These are phyloP conservation scores for Whalleya microplaca DNA, from an alignment of 2,329 filamentous ascomycete species.

Conservation along the genomic window DNA sequence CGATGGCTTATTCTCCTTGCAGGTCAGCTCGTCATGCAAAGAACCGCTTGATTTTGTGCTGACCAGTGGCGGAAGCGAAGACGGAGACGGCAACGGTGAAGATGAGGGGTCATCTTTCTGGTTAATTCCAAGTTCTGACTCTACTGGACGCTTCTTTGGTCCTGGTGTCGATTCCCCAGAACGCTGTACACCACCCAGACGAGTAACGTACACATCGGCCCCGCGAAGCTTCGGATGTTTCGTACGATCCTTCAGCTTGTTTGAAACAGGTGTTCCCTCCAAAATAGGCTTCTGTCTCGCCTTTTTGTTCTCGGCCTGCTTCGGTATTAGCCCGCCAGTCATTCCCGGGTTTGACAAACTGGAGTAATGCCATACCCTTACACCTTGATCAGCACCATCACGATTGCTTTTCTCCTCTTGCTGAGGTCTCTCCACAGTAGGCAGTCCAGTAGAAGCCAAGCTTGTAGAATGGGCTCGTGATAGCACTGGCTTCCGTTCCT, in stretches of 20 bases:
- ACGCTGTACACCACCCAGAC: conserved; percentile 38
- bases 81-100: conserved; percentile 1
- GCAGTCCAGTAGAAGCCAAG: background rate
- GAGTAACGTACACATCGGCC: conserved; percentile 55
- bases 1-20: conserved; percentile 13
- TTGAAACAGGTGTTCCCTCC: conserved; percentile 7
- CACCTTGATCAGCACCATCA: background rate
- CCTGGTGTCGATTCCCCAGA: background rate
- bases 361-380: background rate
- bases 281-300: conserved; percentile 1
- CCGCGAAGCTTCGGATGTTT: conserved; percentile 51
- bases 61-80: background rate
- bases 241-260: conserved; percentile 41
- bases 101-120: background rate
- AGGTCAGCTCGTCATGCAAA: conserved; percentile 51
- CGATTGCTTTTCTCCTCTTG: conserved; percentile 26
- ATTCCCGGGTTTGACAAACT: background rate
- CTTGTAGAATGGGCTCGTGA: conserved; percentile 34
- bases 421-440: background rate
- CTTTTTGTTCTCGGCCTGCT: background rate
- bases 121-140: background rate
- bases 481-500: conserved; percentile 13
- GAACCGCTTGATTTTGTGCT: conserved; percentile 37
- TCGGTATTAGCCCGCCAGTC: background rate
- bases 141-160: background rate